phyloP scores from a whole-genome alignment of 495 filamentous ascomycete species.

The Corynascus novoguineensis region DNA sequence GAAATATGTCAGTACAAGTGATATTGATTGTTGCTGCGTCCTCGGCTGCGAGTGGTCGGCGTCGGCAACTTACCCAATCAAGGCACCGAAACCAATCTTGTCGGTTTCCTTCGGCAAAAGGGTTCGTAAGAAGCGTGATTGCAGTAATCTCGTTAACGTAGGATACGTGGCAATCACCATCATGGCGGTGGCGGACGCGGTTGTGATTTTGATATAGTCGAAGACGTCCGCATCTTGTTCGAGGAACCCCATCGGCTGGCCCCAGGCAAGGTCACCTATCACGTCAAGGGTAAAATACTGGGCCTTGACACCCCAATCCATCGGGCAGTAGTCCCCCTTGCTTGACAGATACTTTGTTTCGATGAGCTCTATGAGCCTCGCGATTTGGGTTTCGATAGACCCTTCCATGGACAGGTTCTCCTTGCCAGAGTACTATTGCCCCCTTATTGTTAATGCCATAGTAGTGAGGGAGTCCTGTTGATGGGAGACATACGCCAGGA shows the following conservation, averaged over 20 bases:
- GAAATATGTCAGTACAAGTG: not conserved
- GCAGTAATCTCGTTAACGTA: not conserved
- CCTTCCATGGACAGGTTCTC: constrained; percentile 40
- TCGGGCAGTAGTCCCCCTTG: constrained; percentile 38
- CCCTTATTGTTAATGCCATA: not conserved
- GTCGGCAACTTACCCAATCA: not conserved
- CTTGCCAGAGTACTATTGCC: constrained; percentile 27
- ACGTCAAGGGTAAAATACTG: constrained; percentile 57
- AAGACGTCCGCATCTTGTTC: constrained; percentile 25
- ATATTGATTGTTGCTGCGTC: not conserved
- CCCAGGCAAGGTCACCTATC: constrained; percentile 35
- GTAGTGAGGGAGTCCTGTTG: not conserved
- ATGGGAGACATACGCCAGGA: not conserved
- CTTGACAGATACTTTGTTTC: constrained; percentile 50
- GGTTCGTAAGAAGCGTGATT: constrained; percentile 2
- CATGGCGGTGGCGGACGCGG: constrained; percentile 13
- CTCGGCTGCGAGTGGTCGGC: not conserved
- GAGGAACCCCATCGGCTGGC: constrained; percentile 30
- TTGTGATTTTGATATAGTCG: constrained; percentile 23
- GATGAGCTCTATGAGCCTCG: constrained; percentile 27
- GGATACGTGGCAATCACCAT: not conserved
- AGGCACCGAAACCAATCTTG: constrained; percentile 11
- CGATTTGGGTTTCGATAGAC: constrained; percentile 41
- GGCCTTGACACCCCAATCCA: constrained; percentile 50
- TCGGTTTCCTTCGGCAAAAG: constrained; percentile 14